A percentile compares a stretch with the other conserved stretches of the same genome.
These are phyloP conservation scores for Dothistroma septosporum DNA, from an alignment of 2,329 filamentous ascomycete genomes.

Conservation along the genomic window DNA sequence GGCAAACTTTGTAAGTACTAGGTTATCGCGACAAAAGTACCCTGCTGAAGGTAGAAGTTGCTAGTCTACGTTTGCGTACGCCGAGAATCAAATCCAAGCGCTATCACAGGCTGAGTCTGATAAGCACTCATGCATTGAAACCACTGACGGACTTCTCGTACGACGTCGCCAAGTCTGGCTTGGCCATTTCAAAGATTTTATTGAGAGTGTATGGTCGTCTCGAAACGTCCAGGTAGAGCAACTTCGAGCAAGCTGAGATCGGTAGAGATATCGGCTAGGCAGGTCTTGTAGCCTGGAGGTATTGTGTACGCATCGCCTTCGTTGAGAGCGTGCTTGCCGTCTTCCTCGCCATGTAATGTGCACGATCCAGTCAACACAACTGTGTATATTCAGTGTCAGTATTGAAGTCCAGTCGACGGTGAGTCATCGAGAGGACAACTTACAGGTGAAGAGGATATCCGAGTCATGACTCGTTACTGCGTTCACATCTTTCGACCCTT, in stretches of 20 bases:
- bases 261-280: constrained; percentile 6
- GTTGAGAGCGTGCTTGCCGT: constrained; percentile 4
- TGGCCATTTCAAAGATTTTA: background rate
- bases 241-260: constrained; percentile 15
- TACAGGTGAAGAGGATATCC: constrained; percentile 16
- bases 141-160: no score
- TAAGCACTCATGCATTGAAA: no score
- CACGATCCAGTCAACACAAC: constrained; percentile 14
- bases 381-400: background rate
- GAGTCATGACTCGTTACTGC: constrained; percentile 11
- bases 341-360: constrained; percentile 5
- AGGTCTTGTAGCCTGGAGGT: constrained; percentile 8
- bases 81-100: no score
- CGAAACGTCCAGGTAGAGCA: constrained; percentile 11
- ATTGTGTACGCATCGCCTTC: constrained; percentile 17
- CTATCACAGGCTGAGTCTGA: no score
- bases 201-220: constrained; percentile 4
- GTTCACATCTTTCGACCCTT: background rate
- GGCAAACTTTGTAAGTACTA: no score
- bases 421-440: background rate
- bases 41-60: no score
- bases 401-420: no score
- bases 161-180: no score
- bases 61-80: no score
- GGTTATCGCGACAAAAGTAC: no score